A percentile compares a stretch with the other conserved stretches of the same genome.
Evolutionary conservation across 2,329 filamentous ascomycete genomes (phyloP).

Genomic region (Apiospora rasikravindrae): DNA sequence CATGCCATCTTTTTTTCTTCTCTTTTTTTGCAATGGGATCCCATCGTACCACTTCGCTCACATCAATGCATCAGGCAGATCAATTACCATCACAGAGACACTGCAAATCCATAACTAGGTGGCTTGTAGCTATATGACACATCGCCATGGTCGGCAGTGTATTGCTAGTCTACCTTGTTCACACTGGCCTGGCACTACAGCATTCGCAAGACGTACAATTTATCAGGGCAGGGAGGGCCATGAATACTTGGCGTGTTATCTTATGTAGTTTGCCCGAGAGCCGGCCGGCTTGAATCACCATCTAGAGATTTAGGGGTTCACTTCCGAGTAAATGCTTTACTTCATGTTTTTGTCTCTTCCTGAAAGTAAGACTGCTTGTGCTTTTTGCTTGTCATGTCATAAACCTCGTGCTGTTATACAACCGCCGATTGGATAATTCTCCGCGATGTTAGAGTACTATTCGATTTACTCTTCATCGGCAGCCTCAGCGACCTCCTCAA

Average conservation of each 20-base stretch:
- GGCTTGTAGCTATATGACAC: too few species aligned
- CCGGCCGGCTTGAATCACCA: neutral
- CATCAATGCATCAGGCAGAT: neutral
- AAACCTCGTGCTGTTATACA: constrained; percentile 14
- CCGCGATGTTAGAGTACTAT: neutral
- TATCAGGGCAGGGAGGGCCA: neutral
- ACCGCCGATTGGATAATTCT: neutral
- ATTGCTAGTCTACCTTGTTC: too few species aligned
- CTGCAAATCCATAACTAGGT: neutral
- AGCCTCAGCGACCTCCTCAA: constrained; percentile 63
- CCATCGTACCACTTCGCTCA: neutral
- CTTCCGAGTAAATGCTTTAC: neutral
- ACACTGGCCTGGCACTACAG: too few species aligned
- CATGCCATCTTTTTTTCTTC: neutral
- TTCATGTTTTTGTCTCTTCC: neutral
- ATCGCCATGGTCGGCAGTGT: too few species aligned
- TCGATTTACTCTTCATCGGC: constrained; percentile 38
- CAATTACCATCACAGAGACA: neutral
- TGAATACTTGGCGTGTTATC: too few species aligned
- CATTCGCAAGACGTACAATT: neutral
- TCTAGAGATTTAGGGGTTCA: neutral
- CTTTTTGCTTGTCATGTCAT: constrained; percentile 6
- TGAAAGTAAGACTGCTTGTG: neutral
- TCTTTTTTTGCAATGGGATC: neutral
- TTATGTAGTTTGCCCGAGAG: neutral